A percentile compares a stretch with the other conserved stretches of the same genome.
phyloP scores from a whole-genome alignment of 345 rosid genomes.

The Capsella bursapastoris region DNA sequence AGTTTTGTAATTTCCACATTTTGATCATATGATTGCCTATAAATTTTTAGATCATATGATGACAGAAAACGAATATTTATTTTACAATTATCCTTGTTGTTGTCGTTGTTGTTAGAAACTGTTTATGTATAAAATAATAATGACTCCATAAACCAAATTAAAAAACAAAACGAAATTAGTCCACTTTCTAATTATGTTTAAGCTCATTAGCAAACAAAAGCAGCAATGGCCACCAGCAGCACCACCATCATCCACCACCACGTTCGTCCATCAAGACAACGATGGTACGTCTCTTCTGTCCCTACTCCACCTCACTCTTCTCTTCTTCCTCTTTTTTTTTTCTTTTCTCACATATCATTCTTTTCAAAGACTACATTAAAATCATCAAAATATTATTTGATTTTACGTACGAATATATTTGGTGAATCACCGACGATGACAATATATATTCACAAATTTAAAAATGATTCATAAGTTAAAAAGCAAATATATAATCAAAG shows the following conservation, averaged over 20 bases:
- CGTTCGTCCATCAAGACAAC: slow-evolving; percentile 34
- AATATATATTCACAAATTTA: slow-evolving; percentile 17
- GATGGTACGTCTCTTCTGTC: slow-evolving; percentile 40
- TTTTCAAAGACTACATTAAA: no score
- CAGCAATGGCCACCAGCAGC: slow-evolving; percentile 40
- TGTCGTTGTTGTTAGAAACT: not conserved
- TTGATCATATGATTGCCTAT: no score
- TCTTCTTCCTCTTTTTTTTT: not conserved
- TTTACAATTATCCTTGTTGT: not conserved
- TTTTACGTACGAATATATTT: slow-evolving; percentile 33
- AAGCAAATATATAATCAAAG: slow-evolving; percentile 21
- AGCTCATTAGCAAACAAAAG: slow-evolving; percentile 30
- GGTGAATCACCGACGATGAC: slow-evolving; percentile 41
- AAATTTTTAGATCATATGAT: no score
- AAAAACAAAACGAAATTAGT: slow-evolving; percentile 18
- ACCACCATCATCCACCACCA: slow-evolving; percentile 38
- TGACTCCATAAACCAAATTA: not conserved
- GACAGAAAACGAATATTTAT: not conserved
- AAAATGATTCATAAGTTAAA: slow-evolving; percentile 22
- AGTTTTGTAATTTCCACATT: no score
- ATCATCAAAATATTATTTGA: not conserved
- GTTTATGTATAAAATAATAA: not conserved
- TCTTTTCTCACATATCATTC: no score
- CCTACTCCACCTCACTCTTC: slow-evolving; percentile 40
- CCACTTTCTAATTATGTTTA: slow-evolving; percentile 38